These are phyloP conservation scores for Aegle marmelos DNA, from an alignment of 345 rosid genomes.

Conservation along the genomic window DNA sequence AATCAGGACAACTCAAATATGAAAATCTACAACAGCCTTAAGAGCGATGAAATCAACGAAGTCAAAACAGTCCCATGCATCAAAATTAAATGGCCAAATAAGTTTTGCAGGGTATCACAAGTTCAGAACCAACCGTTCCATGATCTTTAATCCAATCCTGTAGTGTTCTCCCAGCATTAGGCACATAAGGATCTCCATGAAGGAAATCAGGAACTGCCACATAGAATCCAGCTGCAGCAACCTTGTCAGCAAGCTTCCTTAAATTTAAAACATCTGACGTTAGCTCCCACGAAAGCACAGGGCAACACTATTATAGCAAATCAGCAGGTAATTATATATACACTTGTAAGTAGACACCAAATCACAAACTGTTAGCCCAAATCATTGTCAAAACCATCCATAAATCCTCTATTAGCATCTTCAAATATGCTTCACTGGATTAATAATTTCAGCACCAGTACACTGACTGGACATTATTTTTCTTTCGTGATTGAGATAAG, in stretches of 20 bases:
- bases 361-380: not conserved
- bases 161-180: slow-evolving; percentile 40
- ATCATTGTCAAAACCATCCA: not conserved
- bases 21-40: not conserved
- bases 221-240: slow-evolving; percentile 67
- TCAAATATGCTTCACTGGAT: not conserved
- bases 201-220: slow-evolving; percentile 72
- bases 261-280: slow-evolving; percentile 9
- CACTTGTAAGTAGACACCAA: not conserved
- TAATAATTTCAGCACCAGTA: not conserved
- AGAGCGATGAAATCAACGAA: not conserved
- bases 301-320: not conserved
- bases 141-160: slow-evolving; percentile 67
- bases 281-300: not conserved
- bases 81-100: not conserved
- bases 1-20: not conserved
- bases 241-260: slow-evolving; percentile 79
- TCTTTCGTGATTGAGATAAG: not conserved
- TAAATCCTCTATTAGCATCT: not conserved
- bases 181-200: slow-evolving; percentile 56
- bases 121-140: slow-evolving; percentile 45
- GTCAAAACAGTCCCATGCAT: not conserved
- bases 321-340: not conserved
- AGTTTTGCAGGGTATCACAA: not conserved
- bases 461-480: not conserved